A percentile compares a stretch with the other conserved stretches of the same genome.
Evolutionary conservation across 306 rosid species (phyloP).

Genomic region (Rosa rugosa): DNA sequence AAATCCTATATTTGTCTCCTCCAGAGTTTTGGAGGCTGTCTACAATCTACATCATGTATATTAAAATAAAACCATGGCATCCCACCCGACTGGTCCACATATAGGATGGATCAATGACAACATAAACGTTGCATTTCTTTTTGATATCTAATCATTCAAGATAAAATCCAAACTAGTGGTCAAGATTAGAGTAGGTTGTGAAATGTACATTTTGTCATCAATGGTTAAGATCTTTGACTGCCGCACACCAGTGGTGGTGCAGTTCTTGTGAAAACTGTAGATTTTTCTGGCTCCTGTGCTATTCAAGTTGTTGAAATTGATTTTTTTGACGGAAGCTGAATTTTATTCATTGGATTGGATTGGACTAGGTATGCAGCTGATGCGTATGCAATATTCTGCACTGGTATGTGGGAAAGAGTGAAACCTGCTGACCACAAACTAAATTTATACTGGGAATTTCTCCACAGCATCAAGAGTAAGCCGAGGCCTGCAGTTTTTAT

Average conservation of each 20-base stretch:
- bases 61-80: not conserved
- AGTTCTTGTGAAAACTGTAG: not conserved
- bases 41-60: not conserved
- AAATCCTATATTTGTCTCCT: not conserved
- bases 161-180: not conserved
- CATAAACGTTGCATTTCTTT: not conserved
- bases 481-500: not conserved
- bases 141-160: not conserved
- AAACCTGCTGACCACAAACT: slow-evolving; percentile 45
- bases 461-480: slow-evolving; percentile 4
- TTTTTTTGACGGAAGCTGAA: slow-evolving; percentile 4
- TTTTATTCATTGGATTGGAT: not conserved
- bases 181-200: not conserved
- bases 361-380: slow-evolving; percentile 63
- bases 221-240: not conserved
- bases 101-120: not conserved
- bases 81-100: not conserved
- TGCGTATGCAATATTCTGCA: slow-evolving; percentile 63
- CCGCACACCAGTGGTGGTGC: not conserved
- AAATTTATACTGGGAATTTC: slow-evolving; percentile 53
- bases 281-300: not conserved
- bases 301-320: not conserved
- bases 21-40: not conserved
- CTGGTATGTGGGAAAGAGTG: slow-evolving; percentile 51
- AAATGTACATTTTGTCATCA: slow-evolving; percentile 3